phyloP scores from a whole-genome alignment of 345 rosid genomes.

The Acer campestre region DNA sequence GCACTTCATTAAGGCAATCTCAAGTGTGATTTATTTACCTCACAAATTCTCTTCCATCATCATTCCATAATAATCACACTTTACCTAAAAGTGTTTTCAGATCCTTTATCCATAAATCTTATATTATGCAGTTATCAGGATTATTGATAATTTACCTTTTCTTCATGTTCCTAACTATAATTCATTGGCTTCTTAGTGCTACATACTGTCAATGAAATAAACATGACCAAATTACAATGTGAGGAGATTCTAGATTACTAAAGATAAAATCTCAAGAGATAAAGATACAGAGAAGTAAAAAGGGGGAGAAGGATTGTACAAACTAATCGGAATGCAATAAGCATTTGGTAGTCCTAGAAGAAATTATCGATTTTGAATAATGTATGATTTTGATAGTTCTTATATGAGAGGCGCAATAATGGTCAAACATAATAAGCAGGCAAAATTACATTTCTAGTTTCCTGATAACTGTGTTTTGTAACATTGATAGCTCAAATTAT shows the following conservation, averaged over 20 bases:
- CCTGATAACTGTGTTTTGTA: not conserved
- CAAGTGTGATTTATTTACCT: not conserved
- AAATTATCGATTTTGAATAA: no score
- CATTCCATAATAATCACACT: not conserved
- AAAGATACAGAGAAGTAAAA: no score
- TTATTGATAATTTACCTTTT: not conserved
- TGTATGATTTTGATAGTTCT: not conserved
- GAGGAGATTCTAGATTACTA: not conserved
- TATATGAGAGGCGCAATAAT: not conserved
- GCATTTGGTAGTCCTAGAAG: not conserved
- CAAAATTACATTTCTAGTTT: not conserved
- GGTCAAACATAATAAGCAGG: not conserved
- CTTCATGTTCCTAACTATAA: not conserved
- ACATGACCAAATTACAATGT: not conserved
- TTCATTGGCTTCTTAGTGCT: not conserved
- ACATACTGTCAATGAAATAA: not conserved
- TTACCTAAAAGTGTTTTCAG: not conserved
- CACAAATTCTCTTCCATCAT: not conserved
- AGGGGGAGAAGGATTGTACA: not conserved
- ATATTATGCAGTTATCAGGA: not conserved
- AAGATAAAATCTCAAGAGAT: not conserved
- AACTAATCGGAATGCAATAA: no score
- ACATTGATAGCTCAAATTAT: not conserved
- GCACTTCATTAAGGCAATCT: not conserved
- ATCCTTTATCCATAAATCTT: not conserved